Conservation (phyloP, 2,329 filamentous ascomycete genomes). For the Fusarium mexicanum region DNA sequence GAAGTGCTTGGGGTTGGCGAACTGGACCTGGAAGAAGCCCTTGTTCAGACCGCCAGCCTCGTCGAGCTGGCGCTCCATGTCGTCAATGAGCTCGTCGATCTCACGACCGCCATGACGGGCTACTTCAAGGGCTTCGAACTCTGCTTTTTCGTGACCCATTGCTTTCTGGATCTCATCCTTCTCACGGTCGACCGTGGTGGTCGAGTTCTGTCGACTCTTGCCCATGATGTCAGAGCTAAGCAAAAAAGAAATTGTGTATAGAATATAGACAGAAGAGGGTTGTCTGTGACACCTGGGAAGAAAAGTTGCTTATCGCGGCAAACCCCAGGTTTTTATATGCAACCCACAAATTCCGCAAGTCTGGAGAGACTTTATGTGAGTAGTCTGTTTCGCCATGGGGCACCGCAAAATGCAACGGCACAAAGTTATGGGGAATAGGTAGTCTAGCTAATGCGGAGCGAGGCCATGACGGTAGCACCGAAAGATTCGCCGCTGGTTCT, state of each 20-base stretch:
- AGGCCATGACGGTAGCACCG: conserved; percentile 38
- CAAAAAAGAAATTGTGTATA: neutral
- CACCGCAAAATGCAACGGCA: conserved; percentile 20
- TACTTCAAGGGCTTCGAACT: conserved; percentile 50
- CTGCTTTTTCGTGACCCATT: conserved; percentile 42
- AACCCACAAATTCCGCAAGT: conserved; percentile 5
- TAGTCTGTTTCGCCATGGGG: conserved; percentile 24
- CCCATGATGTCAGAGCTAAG: conserved; percentile 17
- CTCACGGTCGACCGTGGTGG: conserved; percentile 31
- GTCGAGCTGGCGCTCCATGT: conserved; percentile 55
- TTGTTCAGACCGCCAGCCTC: conserved; percentile 46
- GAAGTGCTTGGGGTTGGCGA: conserved; percentile 69
- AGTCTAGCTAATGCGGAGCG: neutral
- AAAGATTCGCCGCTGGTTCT: conserved; percentile 36
- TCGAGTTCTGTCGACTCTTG: conserved; percentile 32
- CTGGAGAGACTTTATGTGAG: conserved; percentile 29
- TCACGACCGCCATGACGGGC: conserved; percentile 48
- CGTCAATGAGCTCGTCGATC: conserved; percentile 52
- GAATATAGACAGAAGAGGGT: neutral
- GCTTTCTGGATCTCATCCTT: conserved; percentile 35
- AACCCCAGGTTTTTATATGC: conserved; percentile 31
- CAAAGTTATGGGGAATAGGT: conserved; percentile 1
- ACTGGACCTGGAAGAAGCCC: conserved; percentile 63
- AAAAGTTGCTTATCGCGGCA: neutral
- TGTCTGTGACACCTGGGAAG: conserved; percentile 4